phyloP scores from a whole-genome alignment of 2,329 filamentous ascomycete genomes.

The Botrytis deweyae region DNA sequence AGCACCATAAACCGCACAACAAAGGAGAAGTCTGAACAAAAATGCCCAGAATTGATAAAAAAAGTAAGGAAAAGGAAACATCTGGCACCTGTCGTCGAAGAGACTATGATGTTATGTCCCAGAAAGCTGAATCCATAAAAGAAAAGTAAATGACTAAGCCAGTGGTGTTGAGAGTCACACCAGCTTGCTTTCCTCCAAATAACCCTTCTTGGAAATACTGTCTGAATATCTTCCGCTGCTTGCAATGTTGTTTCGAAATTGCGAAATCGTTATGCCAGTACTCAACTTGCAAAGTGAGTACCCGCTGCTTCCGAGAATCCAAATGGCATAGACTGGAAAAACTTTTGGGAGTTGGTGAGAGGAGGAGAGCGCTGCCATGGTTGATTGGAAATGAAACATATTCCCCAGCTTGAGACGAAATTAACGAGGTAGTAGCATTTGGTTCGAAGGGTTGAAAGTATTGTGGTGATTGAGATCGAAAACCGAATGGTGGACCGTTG shows the following conservation, averaged over 20 bases:
- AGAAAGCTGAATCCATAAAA: neutral
- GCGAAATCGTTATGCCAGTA: neutral
- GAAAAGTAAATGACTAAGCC: neutral
- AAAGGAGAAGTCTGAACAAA: neutral
- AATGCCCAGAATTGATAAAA: neutral
- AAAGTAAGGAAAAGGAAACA: neutral
- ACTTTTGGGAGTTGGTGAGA: neutral
- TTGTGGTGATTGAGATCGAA: neutral
- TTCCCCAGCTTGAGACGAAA: neutral
- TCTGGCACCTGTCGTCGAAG: neutral
- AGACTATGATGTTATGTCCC: neutral
- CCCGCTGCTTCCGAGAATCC: neutral
- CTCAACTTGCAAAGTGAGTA: neutral
- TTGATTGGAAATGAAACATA: neutral
- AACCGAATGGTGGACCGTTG: neutral
- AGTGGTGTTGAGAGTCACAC: neutral
- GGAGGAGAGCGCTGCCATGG: neutral
- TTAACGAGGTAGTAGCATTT: neutral
- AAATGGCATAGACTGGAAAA: neutral
- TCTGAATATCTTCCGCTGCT: neutral
- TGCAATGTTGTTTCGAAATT: neutral
- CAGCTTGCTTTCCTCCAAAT: neutral
- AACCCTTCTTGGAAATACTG: no score
- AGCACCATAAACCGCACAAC: neutral
- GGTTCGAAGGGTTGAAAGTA: rapidly evolving